These are phyloP conservation scores for Trichoderma sp. DNA, from an alignment of 2,329 filamentous ascomycete genomes.

Conservation along the genomic window DNA sequence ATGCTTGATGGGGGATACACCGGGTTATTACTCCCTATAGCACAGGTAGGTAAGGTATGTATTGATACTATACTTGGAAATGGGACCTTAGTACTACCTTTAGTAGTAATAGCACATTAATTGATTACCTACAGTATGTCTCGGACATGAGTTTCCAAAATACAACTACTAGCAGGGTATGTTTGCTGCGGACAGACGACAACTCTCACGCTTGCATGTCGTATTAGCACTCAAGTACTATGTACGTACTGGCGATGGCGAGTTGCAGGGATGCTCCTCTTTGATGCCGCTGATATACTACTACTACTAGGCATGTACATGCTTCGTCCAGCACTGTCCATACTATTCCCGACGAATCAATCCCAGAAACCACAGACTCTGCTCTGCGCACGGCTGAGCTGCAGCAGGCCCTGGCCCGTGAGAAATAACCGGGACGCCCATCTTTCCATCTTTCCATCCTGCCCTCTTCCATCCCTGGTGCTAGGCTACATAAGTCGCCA, in stretches of 20 bases:
- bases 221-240: not conserved
- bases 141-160: not conserved
- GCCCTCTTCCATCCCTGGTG: not conserved
- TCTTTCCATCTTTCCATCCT: not conserved
- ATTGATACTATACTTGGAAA: not conserved
- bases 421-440: not conserved
- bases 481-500: not conserved
- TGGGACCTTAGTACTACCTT: not conserved
- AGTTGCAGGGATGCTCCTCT: not conserved
- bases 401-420: not conserved
- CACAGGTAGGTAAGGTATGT: too few species aligned
- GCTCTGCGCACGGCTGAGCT: slow-evolving; percentile 5
- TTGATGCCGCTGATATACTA: not conserved
- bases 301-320: too few species aligned
- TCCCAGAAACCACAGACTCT: not conserved
- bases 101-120: not conserved
- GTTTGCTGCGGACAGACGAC: not conserved
- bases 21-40: not conserved
- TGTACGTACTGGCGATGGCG: not conserved
- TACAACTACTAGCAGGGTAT: too few species aligned
- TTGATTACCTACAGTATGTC: not conserved
- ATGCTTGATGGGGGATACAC: not conserved
- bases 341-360: not conserved
- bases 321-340: too few species aligned
- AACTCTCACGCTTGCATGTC: not conserved